A percentile compares a stretch with the other conserved stretches of the same genome.
These are phyloP conservation scores for Pichia sp. DNA, from an alignment of 1,139 yeast genomes.

Conservation along the genomic window DNA sequence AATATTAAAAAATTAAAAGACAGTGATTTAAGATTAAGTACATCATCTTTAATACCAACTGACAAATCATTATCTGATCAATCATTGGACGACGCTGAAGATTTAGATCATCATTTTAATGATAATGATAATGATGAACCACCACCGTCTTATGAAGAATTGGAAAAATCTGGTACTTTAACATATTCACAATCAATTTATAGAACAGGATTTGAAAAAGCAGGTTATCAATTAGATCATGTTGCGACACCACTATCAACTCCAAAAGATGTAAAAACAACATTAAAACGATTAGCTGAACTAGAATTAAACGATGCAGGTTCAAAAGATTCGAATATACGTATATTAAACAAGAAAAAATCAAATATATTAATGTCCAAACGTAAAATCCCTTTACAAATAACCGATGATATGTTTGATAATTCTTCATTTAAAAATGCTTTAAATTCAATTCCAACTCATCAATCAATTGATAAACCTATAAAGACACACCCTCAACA, in stretches of 20 bases:
- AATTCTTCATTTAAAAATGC: conserved; percentile 7
- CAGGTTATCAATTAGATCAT: conserved; percentile 28
- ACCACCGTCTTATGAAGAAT: conserved; percentile 29
- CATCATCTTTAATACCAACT: conserved; percentile 23
- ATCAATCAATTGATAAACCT: not conserved
- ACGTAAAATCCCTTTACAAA: conserved; percentile 24
- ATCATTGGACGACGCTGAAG: conserved; percentile 10
- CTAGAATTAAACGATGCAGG: not conserved
- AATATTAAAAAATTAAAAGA: conserved; percentile 3
- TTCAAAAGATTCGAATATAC: not conserved
- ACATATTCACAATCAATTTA: conserved; percentile 30
- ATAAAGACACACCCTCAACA: not conserved
- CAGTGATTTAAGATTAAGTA: conserved; percentile 18
- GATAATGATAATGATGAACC: conserved; percentile 17
- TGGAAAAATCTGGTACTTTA: conserved; percentile 28
- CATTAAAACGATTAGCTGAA: not conserved
- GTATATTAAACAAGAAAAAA: not conserved
- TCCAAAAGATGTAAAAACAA: not conserved
- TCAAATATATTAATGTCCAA: conserved; percentile 13
- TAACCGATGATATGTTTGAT: conserved; percentile 11
- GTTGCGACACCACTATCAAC: conserved; percentile 13
- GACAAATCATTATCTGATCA: conserved; percentile 18
- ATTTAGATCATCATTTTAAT: conserved; percentile 1
- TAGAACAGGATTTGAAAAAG: conserved; percentile 31
- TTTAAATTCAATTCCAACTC: conserved; percentile 4